These are phyloP conservation scores for Fusarium brachygibbosum DNA, from an alignment of 2,329 filamentous ascomycete genomes.

Conservation along the genomic window DNA sequence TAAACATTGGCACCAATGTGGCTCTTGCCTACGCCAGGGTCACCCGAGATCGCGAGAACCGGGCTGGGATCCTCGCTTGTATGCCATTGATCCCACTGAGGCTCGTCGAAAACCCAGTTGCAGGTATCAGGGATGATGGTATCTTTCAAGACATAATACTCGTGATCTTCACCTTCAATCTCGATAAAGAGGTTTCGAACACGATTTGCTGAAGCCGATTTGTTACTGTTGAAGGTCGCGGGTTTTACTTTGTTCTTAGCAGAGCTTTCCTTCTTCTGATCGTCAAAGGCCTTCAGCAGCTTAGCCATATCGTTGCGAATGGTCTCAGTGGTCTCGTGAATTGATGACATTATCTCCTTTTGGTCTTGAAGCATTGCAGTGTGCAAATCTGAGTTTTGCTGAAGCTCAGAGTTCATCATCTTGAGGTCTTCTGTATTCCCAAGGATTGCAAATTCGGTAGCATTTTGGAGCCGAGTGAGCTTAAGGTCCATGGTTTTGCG, in stretches of 20 bases:
- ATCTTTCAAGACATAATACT: constrained; percentile 49
- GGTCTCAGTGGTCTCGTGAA: constrained; percentile 48
- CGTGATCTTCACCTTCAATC: constrained; percentile 44
- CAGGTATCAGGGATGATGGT: constrained; percentile 50
- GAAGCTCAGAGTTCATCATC: constrained; percentile 47
- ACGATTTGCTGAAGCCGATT: constrained; percentile 40
- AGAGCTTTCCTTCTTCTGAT: constrained; percentile 37
- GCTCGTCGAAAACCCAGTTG: constrained; percentile 50
- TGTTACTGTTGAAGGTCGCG: constrained; percentile 29
- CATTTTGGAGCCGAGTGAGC: constrained; percentile 49
- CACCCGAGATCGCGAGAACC: constrained; percentile 49
- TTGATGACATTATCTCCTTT: constrained; percentile 44
- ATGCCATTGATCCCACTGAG: constrained; percentile 50
- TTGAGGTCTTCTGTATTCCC: constrained; percentile 52
- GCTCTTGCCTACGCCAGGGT: constrained; percentile 54
- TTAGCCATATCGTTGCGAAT: constrained; percentile 49
- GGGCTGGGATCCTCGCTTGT: constrained; percentile 4
- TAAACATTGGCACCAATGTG: constrained; percentile 47
- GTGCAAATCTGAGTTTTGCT: constrained; percentile 47
- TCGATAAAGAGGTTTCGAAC: constrained; percentile 45
- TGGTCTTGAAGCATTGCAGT: constrained; percentile 47
- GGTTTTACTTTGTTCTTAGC: constrained; percentile 16
- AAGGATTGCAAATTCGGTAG: constrained; percentile 53
- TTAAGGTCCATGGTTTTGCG: constrained; percentile 49
- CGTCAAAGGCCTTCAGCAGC: constrained; percentile 44